A percentile compares a stretch with the other conserved stretches of the same genome.
Conservation (phyloP, 768 basidiomycete species). For the Mycena venus region DNA sequence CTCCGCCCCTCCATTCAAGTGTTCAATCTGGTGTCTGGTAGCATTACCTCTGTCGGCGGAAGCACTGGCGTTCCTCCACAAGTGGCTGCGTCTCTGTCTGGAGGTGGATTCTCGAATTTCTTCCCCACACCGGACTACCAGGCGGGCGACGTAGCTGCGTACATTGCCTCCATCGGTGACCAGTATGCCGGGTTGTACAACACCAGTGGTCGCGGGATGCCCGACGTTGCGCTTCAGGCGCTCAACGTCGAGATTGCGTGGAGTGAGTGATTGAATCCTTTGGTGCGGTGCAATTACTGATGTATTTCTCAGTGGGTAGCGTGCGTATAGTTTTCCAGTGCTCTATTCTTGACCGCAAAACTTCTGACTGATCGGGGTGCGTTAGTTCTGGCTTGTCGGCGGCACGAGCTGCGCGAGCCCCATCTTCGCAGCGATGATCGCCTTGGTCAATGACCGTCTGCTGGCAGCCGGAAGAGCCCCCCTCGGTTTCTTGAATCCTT, state of each 20-base stretch:
- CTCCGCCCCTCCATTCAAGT: slow-evolving; percentile 44
- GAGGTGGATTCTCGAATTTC: slow-evolving; percentile 44
- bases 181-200: slow-evolving; percentile 48
- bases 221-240: slow-evolving; percentile 35
- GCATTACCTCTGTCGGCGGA: slow-evolving; percentile 59
- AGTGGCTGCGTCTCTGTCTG: slow-evolving; percentile 48
- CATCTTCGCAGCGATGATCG: slow-evolving; percentile 57
- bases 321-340: neutral
- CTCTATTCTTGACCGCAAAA: neutral
- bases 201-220: slow-evolving; percentile 25
- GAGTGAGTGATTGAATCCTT: neutral
- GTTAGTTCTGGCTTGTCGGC: slow-evolving; percentile 34
- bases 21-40: slow-evolving; percentile 59
- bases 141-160: slow-evolving; percentile 30
- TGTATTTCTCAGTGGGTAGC: neutral
- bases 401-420: slow-evolving; percentile 63
- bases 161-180: slow-evolving; percentile 30
- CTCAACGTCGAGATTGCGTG: slow-evolving; percentile 49
- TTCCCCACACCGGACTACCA: slow-evolving; percentile 39
- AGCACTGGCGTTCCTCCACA: slow-evolving; percentile 58
- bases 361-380: neutral
- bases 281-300: neutral
- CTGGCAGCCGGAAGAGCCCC: neutral
- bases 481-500: slow-evolving; percentile 45
- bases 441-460: slow-evolving; percentile 57